These are phyloP conservation scores for Cunninghamia lanceolata DNA, from an alignment of 75 land plant species.

Conservation along the genomic window DNA sequence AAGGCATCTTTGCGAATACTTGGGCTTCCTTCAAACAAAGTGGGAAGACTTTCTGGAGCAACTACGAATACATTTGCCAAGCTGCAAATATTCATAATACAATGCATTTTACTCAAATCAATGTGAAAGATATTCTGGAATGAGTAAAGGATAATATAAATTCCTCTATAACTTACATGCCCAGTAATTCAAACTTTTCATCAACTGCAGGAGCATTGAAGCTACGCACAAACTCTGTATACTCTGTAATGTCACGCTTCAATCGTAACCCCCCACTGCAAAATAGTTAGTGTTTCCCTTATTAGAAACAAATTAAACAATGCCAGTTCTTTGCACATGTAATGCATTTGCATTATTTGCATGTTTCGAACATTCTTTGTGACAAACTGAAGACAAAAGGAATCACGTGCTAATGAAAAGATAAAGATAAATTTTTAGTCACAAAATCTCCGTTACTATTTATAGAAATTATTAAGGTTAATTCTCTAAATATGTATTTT, in stretches of 20 bases:
- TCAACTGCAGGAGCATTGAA: constrained; percentile 97
- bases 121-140: neutral
- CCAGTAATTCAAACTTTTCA: constrained; percentile 93
- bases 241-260: constrained; percentile 98
- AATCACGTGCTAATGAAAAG: neutral
- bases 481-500: too few species aligned
- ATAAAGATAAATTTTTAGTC: too few species aligned
- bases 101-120: neutral
- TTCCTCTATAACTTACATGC: constrained; percentile 73
- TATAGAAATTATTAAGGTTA: too few species aligned
- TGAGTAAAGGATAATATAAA: neutral
- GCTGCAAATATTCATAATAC: constrained; percentile 43
- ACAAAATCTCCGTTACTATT: too few species aligned
- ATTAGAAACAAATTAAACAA: neutral
- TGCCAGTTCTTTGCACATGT: neutral
- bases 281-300: neutral
- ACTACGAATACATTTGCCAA: constrained; percentile 96
- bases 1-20: constrained; percentile 86
- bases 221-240: constrained; percentile 95
- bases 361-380: neutral
- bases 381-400: neutral
- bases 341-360: neutral
- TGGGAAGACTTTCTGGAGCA: constrained; percentile 90
- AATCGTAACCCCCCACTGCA: constrained; percentile 96
- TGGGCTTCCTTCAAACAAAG: constrained; percentile 84